These are phyloP conservation scores for Ensete glaucum DNA, from an alignment of 176 grass and related monocot genomes.

Conservation along the genomic window DNA sequence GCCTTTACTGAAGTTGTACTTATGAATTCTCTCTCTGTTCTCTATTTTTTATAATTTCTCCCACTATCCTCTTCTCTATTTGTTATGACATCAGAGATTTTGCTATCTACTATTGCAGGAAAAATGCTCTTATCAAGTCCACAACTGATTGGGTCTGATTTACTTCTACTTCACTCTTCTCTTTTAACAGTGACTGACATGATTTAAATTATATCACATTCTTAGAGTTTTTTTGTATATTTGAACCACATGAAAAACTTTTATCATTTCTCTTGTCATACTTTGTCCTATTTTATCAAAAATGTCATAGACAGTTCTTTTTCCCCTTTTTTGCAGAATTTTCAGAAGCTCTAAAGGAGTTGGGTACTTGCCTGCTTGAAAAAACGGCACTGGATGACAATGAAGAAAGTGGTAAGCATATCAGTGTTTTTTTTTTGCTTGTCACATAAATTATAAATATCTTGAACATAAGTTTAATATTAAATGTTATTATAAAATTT, in stretches of 20 bases:
- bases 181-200: not conserved
- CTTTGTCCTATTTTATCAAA: constrained; percentile 3
- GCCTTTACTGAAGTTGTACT: not conserved
- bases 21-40: not conserved
- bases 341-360: constrained; percentile 82
- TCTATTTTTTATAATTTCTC: too few species aligned
- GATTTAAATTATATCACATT: too few species aligned
- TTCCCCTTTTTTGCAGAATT: constrained; percentile 48
- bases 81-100: too few species aligned
- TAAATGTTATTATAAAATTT: not conserved
- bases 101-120: too few species aligned
- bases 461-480: not conserved
- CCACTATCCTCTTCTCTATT: too few species aligned
- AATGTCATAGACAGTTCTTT: constrained; percentile 7
- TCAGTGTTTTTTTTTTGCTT: constrained; percentile 14
- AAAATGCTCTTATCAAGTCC: too few species aligned
- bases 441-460: not conserved
- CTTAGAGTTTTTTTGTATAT: not conserved
- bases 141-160: not conserved
- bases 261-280: constrained; percentile 1
- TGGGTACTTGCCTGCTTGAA: constrained; percentile 80
- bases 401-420: constrained; percentile 65
- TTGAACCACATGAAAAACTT: not conserved
- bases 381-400: constrained; percentile 62
- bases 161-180: not conserved